phyloP scores from a whole-genome alignment of 805 yeast genomes.

The Scheffersomyces stipitis region DNA sequence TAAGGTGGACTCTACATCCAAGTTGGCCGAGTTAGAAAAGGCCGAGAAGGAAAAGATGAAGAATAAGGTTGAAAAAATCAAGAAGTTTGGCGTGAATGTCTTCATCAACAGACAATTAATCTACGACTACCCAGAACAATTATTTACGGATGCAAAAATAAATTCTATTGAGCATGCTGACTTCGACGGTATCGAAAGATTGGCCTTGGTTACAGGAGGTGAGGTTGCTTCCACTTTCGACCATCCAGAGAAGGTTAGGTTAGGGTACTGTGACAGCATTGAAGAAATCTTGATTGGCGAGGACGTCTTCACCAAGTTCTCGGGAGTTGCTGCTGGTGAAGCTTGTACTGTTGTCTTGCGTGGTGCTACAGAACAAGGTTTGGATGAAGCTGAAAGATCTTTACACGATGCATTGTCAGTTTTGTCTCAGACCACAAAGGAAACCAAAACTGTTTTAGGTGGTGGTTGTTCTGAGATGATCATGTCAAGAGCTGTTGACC shows the following conservation, averaged over 20 bases:
- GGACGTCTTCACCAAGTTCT: slow-evolving; percentile 82
- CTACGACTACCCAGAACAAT: slow-evolving; percentile 97
- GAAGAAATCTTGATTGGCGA: slow-evolving; percentile 95
- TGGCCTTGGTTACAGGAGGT: slow-evolving; percentile 96
- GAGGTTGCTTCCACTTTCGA: slow-evolving; percentile 98
- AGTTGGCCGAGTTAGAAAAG: slow-evolving; percentile 88
- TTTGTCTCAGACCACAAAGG: slow-evolving; percentile 89
- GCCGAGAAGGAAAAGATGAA: slow-evolving; percentile 96
- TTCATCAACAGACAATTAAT: slow-evolving; percentile 95
- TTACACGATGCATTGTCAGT: slow-evolving; percentile 96
- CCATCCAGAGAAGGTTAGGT: slow-evolving; percentile 77
- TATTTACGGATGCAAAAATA: slow-evolving; percentile 82
- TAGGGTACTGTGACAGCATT: slow-evolving; percentile 85
- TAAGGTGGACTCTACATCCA: slow-evolving; percentile 92
- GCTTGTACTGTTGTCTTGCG: slow-evolving; percentile 95
- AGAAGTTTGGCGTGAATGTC: slow-evolving; percentile 81
- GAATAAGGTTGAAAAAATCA: slow-evolving; percentile 82
- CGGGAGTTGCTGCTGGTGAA: slow-evolving; percentile 94
- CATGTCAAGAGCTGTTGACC: slow-evolving; percentile 96
- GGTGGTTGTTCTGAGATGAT: slow-evolving; percentile 90
- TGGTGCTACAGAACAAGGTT: slow-evolving; percentile 48
- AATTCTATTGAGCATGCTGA: slow-evolving; percentile 98
- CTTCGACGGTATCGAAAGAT: slow-evolving; percentile 95
- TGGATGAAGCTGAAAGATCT: slow-evolving; percentile 49
- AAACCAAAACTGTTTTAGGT: slow-evolving; percentile 88